Evolutionary conservation across 176 grass and related monocot species (phyloP), one percentile per base, ranked within the genome.

Genomic region (Juncus effusus): DNA sequence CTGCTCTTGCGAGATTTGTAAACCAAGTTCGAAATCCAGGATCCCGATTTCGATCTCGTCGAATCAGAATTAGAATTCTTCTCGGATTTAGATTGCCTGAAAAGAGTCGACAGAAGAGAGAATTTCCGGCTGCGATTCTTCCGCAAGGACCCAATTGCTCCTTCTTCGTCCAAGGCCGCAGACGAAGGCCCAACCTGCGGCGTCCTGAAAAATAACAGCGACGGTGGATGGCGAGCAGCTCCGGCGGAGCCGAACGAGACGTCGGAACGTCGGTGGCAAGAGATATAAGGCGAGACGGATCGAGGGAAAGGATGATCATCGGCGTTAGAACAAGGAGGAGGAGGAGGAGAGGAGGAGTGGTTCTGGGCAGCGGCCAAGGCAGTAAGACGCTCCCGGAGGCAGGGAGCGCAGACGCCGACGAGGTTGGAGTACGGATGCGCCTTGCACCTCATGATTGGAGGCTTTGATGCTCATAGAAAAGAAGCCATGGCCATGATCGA

Each of bases 401-500:
- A 99, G 36, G 89, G 80, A 13, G 94, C 89, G 76, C 94, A 99
- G 35, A 99, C 85, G 68, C 94, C 94, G 45, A 80, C 81, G 77
- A 62, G 83, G 57, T 57, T 73, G 65, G 85, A 82, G 65, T 64
- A 80, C 5, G 82, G 78, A 79, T 99, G 94, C 51, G 44, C 57
- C 85, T 87, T 90, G 82, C 94, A 99, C 94, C 63, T 99, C 89
- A 99, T 99, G 67, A 61, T 85, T 51, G 45, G 62, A 40, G 71
- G 56, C 64, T 49, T 54, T 41, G 8, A 6, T 50, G 15, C 44
- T 47, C 44, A 47, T 47, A 12, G 49, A 52, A 52, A 12, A 52
- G 49, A 52, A 12, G 12, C 9, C 7, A 1, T 8, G 49, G 49
- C 7, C 7, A 12, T 8, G 49, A 12, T 13, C 4, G 5, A 57